These are phyloP conservation scores for Entomophthora muscae DNA, from an alignment of 371 early-diverging fungal genomes.

Conservation along the genomic window DNA sequence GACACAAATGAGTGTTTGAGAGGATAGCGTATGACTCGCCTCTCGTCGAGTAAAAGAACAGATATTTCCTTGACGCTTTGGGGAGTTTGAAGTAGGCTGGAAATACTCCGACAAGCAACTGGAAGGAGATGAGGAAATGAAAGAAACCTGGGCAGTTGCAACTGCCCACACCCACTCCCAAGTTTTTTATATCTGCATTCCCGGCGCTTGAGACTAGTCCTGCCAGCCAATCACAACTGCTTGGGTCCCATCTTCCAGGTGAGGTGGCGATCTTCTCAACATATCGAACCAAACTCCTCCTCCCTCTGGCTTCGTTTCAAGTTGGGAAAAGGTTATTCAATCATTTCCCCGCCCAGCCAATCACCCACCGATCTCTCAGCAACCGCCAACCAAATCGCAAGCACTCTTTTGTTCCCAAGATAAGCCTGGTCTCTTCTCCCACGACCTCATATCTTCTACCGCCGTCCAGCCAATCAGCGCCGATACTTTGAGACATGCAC, in stretches of 20 bases:
- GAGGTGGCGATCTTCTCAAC: neutral
- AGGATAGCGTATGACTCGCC: neutral
- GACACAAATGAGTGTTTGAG: neutral
- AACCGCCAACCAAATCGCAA: neutral
- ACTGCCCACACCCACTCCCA: neutral
- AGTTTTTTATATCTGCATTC: neutral
- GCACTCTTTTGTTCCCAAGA: neutral
- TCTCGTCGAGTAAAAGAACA: neutral
- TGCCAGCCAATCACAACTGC: neutral
- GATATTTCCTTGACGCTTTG: too few species aligned
- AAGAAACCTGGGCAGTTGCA: neutral
- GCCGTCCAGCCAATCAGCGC: too few species aligned
- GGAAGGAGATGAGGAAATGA: neutral
- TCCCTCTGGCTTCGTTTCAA: neutral
- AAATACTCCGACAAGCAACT: neutral
- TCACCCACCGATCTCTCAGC: neutral
- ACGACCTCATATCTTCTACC: too few species aligned
- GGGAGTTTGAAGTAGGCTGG: neutral
- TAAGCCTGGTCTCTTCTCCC: too few species aligned
- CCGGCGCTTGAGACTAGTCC: neutral
- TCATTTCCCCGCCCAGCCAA: neutral
- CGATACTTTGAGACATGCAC: too few species aligned
- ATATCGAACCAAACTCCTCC: neutral
- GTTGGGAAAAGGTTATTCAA: neutral
- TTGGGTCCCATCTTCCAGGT: too few species aligned